Conservation (phyloP, 768 basidiomycete genomes). For the Kwoniella shandongensis region DNA sequence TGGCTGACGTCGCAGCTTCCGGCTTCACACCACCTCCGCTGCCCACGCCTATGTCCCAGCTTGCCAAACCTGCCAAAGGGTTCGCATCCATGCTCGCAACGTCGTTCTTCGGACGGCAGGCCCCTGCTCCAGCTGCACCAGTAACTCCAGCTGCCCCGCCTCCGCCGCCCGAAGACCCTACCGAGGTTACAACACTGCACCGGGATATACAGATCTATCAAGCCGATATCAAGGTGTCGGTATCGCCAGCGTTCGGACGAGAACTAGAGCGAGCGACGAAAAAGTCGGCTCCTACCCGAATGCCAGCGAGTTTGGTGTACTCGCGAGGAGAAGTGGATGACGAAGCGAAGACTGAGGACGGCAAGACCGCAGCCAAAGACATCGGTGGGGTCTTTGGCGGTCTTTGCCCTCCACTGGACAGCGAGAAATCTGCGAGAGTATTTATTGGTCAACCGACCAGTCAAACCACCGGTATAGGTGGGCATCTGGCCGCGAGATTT, state of each 20-base stretch:
- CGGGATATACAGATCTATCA: constrained; percentile 49
- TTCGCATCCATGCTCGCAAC: constrained; percentile 47
- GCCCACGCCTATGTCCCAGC: constrained; percentile 37
- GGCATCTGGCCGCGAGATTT: constrained; percentile 74
- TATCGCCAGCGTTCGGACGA: constrained; percentile 45
- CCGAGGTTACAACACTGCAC: constrained; percentile 38
- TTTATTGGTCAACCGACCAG: constrained; percentile 90
- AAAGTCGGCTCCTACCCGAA: constrained; percentile 78
- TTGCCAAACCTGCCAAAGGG: constrained; percentile 35
- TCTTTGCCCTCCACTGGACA: constrained; percentile 76
- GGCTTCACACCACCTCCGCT: constrained; percentile 48
- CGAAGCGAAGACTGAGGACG: constrained; percentile 63
- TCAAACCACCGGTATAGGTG: constrained; percentile 82
- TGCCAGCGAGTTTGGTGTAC: constrained; percentile 82
- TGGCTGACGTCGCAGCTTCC: constrained; percentile 33
- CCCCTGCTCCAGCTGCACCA: constrained; percentile 27
- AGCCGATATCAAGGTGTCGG: constrained; percentile 52
- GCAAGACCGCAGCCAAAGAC: constrained; percentile 67
- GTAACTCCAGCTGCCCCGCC: constrained; percentile 35
- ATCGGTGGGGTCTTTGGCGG: constrained; percentile 84
- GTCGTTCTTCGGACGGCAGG: constrained; percentile 38
- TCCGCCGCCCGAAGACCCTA: constrained; percentile 48
- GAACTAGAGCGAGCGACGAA: constrained; percentile 90
- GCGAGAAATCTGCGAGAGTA: constrained; percentile 66
- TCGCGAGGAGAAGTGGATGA: constrained; percentile 46